Conservation (phyloP, 2,329 filamentous ascomycete genomes). For the Epichloe scottii region DNA sequence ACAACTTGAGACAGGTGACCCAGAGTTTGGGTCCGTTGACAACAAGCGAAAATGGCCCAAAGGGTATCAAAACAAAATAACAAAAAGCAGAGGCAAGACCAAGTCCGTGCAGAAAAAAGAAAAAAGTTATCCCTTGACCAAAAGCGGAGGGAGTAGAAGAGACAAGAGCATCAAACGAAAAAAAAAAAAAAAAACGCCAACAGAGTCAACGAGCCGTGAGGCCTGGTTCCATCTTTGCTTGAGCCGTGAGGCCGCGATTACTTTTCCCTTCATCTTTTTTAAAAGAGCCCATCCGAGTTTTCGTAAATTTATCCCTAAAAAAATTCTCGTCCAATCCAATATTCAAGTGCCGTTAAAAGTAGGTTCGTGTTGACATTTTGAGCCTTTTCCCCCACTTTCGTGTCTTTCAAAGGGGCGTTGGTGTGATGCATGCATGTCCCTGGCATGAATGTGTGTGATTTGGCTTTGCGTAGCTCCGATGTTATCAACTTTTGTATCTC, state of each 20-base stretch:
- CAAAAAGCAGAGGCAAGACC: background rate
- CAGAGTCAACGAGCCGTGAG: conserved; percentile 15
- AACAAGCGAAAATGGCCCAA: background rate
- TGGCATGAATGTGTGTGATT: background rate
- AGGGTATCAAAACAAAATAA: background rate
- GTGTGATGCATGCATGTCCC: too few relatives aligned
- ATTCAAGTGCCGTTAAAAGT: background rate
- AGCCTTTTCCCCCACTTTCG: background rate
- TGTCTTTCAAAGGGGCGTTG: background rate
- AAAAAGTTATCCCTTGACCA: background rate
- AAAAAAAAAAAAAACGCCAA: conserved; percentile 3
- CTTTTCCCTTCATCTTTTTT: conserved; percentile 5
- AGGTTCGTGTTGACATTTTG: background rate
- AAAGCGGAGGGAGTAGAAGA: background rate
- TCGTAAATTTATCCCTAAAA: background rate
- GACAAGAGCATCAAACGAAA: background rate
- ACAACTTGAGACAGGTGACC: background rate
- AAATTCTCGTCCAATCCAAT: conserved; percentile 1
- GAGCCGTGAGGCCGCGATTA: conserved; percentile 17
- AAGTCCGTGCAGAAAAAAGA: background rate
- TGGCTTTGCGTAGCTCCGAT: background rate
- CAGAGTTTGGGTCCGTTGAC: background rate
- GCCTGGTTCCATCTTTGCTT: conserved; percentile 14
- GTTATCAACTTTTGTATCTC: background rate
- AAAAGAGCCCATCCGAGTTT: background rate